Percentiles rank a stretch among this genome's conserved stretches.
Conservation (phyloP, 2,329 filamentous ascomycete species). For the Calonectria pauciramosa region DNA sequence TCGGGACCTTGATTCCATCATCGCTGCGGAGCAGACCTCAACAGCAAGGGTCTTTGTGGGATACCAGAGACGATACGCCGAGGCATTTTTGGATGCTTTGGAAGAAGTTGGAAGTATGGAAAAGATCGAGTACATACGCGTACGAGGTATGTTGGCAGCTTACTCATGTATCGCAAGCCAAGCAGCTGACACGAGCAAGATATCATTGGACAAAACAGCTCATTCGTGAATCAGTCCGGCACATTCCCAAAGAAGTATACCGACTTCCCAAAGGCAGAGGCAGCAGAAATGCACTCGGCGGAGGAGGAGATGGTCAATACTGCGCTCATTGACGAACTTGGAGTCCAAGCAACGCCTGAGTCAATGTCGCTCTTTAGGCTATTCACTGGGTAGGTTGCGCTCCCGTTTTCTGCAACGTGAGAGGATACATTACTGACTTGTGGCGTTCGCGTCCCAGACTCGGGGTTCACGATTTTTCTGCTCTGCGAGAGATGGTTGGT, state of each 20-base stretch:
- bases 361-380: slow-evolving; percentile 9
- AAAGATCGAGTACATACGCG: slow-evolving; percentile 68
- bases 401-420: background rate
- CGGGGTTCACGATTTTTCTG: slow-evolving; percentile 24
- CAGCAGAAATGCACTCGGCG: background rate
- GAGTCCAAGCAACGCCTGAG: slow-evolving; percentile 14
- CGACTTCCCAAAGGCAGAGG: slow-evolving; percentile 27
- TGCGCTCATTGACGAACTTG: slow-evolving; percentile 34
- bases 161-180: background rate
- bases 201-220: slow-evolving; percentile 64
- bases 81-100: slow-evolving; percentile 66
- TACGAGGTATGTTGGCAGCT: slow-evolving; percentile 38
- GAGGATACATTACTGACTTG: background rate
- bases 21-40: slow-evolving; percentile 61
- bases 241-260: slow-evolving; percentile 59
- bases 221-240: slow-evolving; percentile 62
- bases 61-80: slow-evolving; percentile 73
- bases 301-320: slow-evolving; percentile 32
- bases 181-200: slow-evolving; percentile 22
- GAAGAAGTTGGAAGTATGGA: slow-evolving; percentile 66
- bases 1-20: slow-evolving; percentile 60
- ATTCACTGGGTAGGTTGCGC: slow-evolving; percentile 16
- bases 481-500: slow-evolving; percentile 29
- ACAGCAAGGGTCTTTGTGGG: slow-evolving; percentile 68
- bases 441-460: background rate